A percentile compares a stretch with the other conserved stretches of the same genome.
Conservation (phyloP, 257 asterid genomes). For the Jasminum sambac region DNA sequence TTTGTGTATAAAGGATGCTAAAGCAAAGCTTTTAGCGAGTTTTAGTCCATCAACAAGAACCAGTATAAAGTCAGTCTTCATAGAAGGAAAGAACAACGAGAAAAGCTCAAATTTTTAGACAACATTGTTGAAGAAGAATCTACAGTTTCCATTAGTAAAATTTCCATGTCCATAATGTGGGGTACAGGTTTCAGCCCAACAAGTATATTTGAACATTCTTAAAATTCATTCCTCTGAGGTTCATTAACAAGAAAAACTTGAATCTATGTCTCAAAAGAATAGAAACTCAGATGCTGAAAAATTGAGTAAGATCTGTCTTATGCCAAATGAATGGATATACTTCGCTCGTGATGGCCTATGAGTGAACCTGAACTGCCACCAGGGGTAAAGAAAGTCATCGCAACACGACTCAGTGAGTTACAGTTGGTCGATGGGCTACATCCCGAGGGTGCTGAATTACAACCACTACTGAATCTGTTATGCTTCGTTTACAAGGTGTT, state of each 20-base stretch:
- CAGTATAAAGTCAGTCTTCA: no score
- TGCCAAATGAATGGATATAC: conserved; percentile 9
- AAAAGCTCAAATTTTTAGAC: background rate
- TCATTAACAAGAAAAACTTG: conserved; percentile 8
- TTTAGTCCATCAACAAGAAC: no score
- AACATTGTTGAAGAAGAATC: conserved; percentile 19
- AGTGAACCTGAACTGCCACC: conserved; percentile 15
- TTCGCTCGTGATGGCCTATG: conserved; percentile 12
- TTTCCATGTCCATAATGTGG: conserved; percentile 22
- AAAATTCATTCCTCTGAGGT: background rate
- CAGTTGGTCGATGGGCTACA: conserved; percentile 30
- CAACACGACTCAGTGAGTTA: conserved; percentile 8
- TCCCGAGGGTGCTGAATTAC: conserved; percentile 73
- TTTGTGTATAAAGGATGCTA: no score
- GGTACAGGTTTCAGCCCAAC: conserved; percentile 2
- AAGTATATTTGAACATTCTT: background rate
- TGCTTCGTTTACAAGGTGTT: conserved; percentile 44
- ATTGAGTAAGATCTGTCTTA: background rate
- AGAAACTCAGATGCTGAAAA: background rate
- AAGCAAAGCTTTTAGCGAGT: no score
- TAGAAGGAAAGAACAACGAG: background rate
- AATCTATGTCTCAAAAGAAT: conserved; percentile 2
- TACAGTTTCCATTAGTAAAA: conserved; percentile 27
- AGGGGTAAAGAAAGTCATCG: conserved; percentile 17
- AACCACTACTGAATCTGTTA: conserved; percentile 57